Evolutionary conservation across 2,329 filamentous ascomycete genomes (phyloP).

Genomic region (Karstenula rhodostoma): DNA sequence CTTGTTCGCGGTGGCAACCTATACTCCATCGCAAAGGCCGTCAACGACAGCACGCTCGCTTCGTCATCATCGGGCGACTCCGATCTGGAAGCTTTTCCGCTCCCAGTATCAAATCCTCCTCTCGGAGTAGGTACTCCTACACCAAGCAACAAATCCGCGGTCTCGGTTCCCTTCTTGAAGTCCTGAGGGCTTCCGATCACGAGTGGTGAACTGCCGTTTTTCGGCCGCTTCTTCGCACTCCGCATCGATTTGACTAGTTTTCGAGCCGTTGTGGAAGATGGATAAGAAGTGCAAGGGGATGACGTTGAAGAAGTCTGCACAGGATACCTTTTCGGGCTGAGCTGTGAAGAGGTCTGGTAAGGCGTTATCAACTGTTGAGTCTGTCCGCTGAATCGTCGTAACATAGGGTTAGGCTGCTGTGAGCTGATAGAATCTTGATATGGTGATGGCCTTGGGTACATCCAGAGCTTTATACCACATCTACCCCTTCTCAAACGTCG

Average conservation of each 20-base stretch:
- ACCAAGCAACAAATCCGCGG: background rate
- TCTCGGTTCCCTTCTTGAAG: conserved; percentile 1
- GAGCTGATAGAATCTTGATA: background rate
- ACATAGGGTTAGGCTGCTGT: background rate
- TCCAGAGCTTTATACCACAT: background rate
- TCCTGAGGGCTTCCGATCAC: conserved; percentile 2
- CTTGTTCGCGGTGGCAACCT: background rate
- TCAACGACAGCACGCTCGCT: background rate
- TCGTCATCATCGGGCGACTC: background rate
- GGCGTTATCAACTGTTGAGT: no score
- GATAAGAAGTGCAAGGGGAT: background rate
- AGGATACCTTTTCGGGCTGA: background rate
- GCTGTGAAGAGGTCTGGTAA: background rate
- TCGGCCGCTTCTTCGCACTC: background rate
- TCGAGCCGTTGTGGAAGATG: conserved; percentile 1
- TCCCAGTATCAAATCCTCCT: background rate
- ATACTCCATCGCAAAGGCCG: background rate
- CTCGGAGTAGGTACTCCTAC: conserved; percentile 2
- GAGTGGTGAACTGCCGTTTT: background rate
- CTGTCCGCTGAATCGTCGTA: background rate
- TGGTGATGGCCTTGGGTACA: background rate
- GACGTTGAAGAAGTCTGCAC: background rate
- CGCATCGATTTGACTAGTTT: conserved; percentile 4
- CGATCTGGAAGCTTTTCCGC: no score
- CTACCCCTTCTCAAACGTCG: background rate